Base-by-base conservation (phyloP, 2,329 filamentous ascomycete species). In the Dothideomycetes sp. region DNA sequence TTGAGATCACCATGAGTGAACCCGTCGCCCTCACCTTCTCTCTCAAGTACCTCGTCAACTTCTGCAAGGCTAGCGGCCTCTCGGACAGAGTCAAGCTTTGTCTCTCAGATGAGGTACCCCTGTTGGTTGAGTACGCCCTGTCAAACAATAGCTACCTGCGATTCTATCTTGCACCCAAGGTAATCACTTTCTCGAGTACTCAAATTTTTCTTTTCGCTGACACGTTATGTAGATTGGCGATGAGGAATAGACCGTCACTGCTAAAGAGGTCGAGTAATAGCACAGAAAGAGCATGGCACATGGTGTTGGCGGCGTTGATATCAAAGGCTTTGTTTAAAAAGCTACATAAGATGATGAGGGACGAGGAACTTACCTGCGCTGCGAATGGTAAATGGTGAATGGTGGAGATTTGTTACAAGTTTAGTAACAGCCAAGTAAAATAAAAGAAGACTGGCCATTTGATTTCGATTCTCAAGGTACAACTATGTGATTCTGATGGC, bases 151-250 rank as follows among this genome's bases (percentile, higher is more conserved):
- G 85, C 63, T 91, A 91, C 64, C 67, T 98, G 65, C 79, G 89
- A 57, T 98, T 96, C 77, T 98, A 96, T 68, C 78, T 98, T 53
- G 91, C 91, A 49, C 91, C 91, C 49, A 98, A 98, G 87, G 91
- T 91, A 67, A 44, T 58, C 31, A 34, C 36, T 19, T 12, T n/a
- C 17, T 14, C 34, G 15, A 5, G 10, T 8, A n/a, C 22, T 14
- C 11, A 30, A 14, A 11, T 29, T 9, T 31, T 38, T 44, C 15
- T 12, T n/a, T 19, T 27, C 33, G 49, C 65, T 72, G 56, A 70
- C 47, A 19, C 11, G 14, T 19, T n/a, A n/a, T 48, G 32, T 51
- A 86, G 81, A 86, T 86, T 56, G 81, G 75, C 49, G 75, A 79
- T 50, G 75, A 79, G 49, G 75, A 78, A 58, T 77, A 70, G 19